A percentile compares a stretch with the other conserved stretches of the same genome.
phyloP scores from a whole-genome alignment of 139 green algal genomes.

The Chlorella sp. region DNA sequence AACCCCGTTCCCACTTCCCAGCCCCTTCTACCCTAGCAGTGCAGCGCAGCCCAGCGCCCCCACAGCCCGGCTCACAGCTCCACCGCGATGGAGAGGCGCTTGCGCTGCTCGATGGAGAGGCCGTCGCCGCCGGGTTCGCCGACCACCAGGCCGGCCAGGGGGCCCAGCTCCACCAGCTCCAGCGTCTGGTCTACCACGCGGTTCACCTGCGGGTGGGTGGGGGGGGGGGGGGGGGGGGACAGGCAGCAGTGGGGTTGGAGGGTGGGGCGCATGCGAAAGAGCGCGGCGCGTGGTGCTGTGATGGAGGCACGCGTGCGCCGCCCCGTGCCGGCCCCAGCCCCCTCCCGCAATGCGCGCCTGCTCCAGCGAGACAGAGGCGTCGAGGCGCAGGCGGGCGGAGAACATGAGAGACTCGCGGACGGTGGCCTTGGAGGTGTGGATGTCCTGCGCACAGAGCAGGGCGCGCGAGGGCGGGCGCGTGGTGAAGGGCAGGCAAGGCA shows the following conservation, averaged over 20 bases:
- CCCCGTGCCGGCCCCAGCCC: background rate
- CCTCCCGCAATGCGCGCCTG: conserved; percentile 24
- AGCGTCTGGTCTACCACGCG: conserved; percentile 67
- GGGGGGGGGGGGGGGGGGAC: too few species aligned
- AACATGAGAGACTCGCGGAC: conserved; percentile 68
- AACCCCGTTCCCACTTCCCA: too few species aligned
- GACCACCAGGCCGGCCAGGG: conserved; percentile 41
- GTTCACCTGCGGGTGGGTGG: conserved; percentile 15
- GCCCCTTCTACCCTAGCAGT: too few species aligned
- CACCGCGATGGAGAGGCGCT: conserved; percentile 92
- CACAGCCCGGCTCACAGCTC: conserved; percentile 92
- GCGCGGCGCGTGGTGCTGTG: background rate
- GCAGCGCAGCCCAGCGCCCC: too few species aligned
- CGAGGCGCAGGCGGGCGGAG: conserved; percentile 65
- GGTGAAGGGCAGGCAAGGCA: too few species aligned
- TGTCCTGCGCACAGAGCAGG: conserved; percentile 13
- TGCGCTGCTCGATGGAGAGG: conserved; percentile 84
- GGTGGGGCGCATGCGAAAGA: background rate
- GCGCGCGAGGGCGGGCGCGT: too few species aligned
- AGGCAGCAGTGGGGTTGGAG: background rate
- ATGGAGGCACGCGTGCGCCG: background rate
- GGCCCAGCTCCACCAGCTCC: conserved; percentile 75
- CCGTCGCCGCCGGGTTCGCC: conserved; percentile 41
- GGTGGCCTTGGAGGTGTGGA: conserved; percentile 45
- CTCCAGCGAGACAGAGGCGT: background rate